These are phyloP conservation scores for Penicillium atrosanguineum DNA, from an alignment of 495 filamentous ascomycete genomes.

Conservation along the genomic window DNA sequence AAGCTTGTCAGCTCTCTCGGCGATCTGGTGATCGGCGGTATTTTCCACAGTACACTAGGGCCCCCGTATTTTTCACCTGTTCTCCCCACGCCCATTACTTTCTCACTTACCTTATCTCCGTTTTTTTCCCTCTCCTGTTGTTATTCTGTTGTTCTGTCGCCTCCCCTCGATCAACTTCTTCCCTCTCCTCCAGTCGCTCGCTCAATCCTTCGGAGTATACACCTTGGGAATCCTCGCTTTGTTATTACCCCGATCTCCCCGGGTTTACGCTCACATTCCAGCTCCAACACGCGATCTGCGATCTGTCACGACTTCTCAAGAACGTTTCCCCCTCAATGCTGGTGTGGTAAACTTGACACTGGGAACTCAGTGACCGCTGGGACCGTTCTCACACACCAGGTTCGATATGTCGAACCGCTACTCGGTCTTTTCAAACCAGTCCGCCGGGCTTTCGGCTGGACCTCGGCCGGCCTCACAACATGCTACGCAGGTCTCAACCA, in stretches of 20 bases:
- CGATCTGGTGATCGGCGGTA: conserved; percentile 17
- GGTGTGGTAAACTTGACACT: conserved; percentile 5
- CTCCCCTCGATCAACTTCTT: background rate
- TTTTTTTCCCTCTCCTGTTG: conserved; percentile 7
- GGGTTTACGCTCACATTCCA: background rate
- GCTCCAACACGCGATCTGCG: conserved; percentile 4
- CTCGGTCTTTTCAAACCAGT: conserved; percentile 81
- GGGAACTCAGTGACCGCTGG: background rate
- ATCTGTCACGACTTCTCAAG: background rate
- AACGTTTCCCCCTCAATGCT: conserved; percentile 10
- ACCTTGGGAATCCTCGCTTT: conserved; percentile 5
- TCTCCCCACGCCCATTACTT: conserved; percentile 18
- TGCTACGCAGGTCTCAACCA: conserved; percentile 81
- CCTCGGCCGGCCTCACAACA: conserved; percentile 61
- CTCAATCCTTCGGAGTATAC: conserved; percentile 23
- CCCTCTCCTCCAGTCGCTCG: conserved; percentile 22
- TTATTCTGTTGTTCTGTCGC: background rate
- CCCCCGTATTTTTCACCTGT: conserved; percentile 17
- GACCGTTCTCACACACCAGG: background rate
- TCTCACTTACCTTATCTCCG: conserved; percentile 2
- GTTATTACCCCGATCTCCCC: conserved; percentile 7
- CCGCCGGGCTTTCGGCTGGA: conserved; percentile 52
- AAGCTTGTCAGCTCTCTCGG: conserved; percentile 10
- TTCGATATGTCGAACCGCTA: conserved; percentile 72
- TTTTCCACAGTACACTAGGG: conserved; percentile 1